A percentile compares a stretch with the other conserved stretches of the same genome.
phyloP scores from a whole-genome alignment of 1,284 basidiomycete species.

The Chalciporus piperatoides region DNA sequence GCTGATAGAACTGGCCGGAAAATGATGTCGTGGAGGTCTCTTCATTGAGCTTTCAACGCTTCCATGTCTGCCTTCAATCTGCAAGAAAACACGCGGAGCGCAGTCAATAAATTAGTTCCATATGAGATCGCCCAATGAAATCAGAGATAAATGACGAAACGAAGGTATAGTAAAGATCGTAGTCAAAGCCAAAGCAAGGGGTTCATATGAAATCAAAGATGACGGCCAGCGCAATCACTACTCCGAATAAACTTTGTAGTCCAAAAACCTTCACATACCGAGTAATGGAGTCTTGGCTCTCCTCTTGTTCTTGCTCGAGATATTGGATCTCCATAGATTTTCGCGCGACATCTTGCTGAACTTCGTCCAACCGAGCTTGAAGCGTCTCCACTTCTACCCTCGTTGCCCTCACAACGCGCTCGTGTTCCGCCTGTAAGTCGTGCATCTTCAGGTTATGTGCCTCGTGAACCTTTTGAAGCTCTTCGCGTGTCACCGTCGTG shows the following conservation, averaged over 20 bases:
- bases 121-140: slow-evolving; percentile 12
- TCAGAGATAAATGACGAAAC: slow-evolving; percentile 16
- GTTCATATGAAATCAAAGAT: slow-evolving; percentile 51
- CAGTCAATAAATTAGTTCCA: slow-evolving; percentile 38
- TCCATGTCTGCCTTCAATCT: slow-evolving; percentile 69
- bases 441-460: slow-evolving; percentile 79
- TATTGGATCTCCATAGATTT: slow-evolving; percentile 78
- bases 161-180: slow-evolving; percentile 22
- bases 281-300: slow-evolving; percentile 67
- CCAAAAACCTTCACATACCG: slow-evolving; percentile 68
- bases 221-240: slow-evolving; percentile 52
- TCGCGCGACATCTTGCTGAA: slow-evolving; percentile 57
- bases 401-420: slow-evolving; percentile 54
- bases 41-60: slow-evolving; percentile 34
- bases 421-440: slow-evolving; percentile 71
- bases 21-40: slow-evolving; percentile 7
- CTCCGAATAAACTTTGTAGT: slow-evolving; percentile 54
- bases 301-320: slow-evolving; percentile 73
- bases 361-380: slow-evolving; percentile 49
- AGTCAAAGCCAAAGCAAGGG: slow-evolving; percentile 18
- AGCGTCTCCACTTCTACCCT: slow-evolving; percentile 61
- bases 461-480: slow-evolving; percentile 69
- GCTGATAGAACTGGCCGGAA: slow-evolving; percentile 12
- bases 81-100: slow-evolving; percentile 26
- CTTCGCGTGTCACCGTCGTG: slow-evolving; percentile 63